Conservation (phyloP, 2,329 filamentous ascomycete genomes). For the Microcyclospora tardicrescens region DNA sequence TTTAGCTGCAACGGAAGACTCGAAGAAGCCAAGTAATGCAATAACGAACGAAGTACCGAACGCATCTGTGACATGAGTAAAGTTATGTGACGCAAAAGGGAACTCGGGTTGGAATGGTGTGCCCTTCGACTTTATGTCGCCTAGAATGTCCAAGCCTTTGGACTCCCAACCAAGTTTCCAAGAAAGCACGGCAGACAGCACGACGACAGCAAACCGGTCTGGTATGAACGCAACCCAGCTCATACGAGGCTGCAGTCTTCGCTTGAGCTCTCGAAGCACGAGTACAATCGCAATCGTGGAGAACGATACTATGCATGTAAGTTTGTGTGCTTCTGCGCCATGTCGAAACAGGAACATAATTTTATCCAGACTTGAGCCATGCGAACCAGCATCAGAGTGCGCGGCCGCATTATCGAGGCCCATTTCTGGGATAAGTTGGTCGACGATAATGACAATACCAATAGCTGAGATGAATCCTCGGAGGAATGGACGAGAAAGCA, state of each 20-base stretch:
- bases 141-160: conserved; percentile 70
- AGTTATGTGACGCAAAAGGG: conserved; percentile 64
- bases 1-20: conserved; percentile 92
- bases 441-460: conserved; percentile 88
- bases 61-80: conserved; percentile 71
- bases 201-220: conserved; percentile 81
- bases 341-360: conserved; percentile 65
- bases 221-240: conserved; percentile 77
- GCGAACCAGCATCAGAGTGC: conserved; percentile 49
- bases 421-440: conserved; percentile 84
- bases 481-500: conserved; percentile 82
- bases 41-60: conserved; percentile 90
- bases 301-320: conserved; percentile 65
- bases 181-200: conserved; percentile 67
- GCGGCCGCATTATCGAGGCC: conserved; percentile 58
- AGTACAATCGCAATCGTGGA: conserved; percentile 80
- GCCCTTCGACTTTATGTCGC: conserved; percentile 62
- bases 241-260: conserved; percentile 62
- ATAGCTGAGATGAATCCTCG: conserved; percentile 95
- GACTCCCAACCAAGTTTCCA: conserved; percentile 66
- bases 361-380: conserved; percentile 80
- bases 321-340: conserved; percentile 49
- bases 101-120: conserved; percentile 67
- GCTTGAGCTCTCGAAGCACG: conserved; percentile 70
- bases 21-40: conserved; percentile 92